A percentile compares a stretch with the other conserved stretches of the same genome.
Evolutionary conservation across 345 rosid species (phyloP).

Genomic region (Syzygium grande): DNA sequence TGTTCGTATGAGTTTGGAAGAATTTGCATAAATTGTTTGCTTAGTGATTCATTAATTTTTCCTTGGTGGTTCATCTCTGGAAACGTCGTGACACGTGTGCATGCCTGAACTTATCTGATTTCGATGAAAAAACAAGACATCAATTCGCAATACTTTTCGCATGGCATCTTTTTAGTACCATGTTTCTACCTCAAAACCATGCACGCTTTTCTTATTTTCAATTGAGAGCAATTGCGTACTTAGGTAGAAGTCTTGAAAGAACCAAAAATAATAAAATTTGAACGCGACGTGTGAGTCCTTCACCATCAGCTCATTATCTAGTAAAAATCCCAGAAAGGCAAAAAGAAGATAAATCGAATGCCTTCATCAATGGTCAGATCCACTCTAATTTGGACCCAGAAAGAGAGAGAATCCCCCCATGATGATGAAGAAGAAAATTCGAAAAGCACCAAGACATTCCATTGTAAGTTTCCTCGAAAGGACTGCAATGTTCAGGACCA

Average conservation of each 20-base stretch:
- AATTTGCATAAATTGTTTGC: no score
- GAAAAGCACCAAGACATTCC: background rate
- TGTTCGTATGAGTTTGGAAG: no score
- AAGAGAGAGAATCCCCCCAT: background rate
- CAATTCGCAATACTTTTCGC: background rate
- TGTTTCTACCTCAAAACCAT: background rate
- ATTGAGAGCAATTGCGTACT: background rate
- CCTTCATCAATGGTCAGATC: background rate
- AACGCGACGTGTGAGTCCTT: background rate
- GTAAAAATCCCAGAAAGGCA: background rate
- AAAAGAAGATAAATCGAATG: background rate
- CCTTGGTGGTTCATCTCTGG: no score
- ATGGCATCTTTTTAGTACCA: background rate
- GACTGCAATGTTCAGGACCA: background rate
- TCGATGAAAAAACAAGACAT: background rate
- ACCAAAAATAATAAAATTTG: background rate
- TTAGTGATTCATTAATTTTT: background rate
- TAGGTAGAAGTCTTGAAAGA: background rate
- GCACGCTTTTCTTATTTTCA: background rate
- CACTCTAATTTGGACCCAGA: background rate
- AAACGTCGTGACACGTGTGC: no score
- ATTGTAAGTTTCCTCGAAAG: background rate
- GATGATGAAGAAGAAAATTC: background rate
- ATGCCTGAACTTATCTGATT: background rate
- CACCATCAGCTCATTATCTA: background rate